Percentiles rank a stretch among this genome's conserved stretches.
These are phyloP conservation scores for Rhodotorula babjevae DNA, from an alignment of 768 basidiomycete species.

Conservation along the genomic window DNA sequence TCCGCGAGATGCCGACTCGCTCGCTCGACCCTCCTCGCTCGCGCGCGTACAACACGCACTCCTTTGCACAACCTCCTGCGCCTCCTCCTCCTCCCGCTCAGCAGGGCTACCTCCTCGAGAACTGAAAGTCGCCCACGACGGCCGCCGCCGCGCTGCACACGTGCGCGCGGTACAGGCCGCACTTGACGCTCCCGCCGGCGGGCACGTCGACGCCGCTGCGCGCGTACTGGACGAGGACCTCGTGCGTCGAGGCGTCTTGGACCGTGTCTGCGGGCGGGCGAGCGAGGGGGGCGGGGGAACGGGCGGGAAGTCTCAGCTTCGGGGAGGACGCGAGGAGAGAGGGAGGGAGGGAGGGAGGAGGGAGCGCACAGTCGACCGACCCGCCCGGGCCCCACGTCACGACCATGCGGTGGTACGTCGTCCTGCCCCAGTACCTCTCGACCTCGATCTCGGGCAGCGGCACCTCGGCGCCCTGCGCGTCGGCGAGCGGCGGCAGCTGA, in stretches of 20 bases:
- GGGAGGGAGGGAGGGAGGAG: background rate
- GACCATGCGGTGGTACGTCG: conserved; percentile 6
- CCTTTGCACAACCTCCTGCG: too few species aligned
- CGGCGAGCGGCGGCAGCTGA: conserved; percentile 1
- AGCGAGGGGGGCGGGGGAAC: background rate
- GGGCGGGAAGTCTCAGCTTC: too few species aligned
- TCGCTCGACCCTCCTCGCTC: too few species aligned
- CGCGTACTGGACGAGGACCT: conserved; percentile 13
- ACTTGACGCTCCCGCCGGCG: conserved; percentile 16
- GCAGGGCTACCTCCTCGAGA: background rate
- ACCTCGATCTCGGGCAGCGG: background rate
- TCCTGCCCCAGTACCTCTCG: conserved; percentile 14
- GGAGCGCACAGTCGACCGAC: conserved; percentile 15
- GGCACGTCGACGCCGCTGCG: conserved; percentile 2
- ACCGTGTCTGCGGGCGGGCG: background rate
- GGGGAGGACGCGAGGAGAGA: background rate
- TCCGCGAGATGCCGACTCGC: too few species aligned
- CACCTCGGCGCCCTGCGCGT: background rate
- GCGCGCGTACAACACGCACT: too few species aligned
- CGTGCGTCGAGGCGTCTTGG: conserved; percentile 5
- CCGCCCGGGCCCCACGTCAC: conserved; percentile 23
- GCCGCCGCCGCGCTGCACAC: conserved; percentile 22
- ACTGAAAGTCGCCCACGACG: conserved; percentile 27
- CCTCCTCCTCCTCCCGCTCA: too few species aligned
- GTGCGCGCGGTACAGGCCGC: conserved; percentile 25